phyloP scores from a whole-genome alignment of 1,284 basidiomycete species.

The Salmacisia buchloeana region DNA sequence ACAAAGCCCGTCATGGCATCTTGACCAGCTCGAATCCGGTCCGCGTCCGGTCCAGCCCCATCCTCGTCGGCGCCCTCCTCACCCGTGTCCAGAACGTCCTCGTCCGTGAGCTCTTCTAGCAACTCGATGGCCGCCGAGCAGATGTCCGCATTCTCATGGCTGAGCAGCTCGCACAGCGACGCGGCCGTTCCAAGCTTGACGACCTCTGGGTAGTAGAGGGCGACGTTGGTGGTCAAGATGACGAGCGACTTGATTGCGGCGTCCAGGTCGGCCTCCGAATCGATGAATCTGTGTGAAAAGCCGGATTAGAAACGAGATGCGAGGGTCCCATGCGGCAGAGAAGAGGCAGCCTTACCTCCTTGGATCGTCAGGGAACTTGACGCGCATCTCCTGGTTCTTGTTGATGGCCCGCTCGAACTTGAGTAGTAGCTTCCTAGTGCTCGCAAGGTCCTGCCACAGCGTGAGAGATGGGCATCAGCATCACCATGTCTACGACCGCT shows the following conservation, averaged over 20 bases:
- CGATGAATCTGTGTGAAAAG: slow-evolving; percentile 73
- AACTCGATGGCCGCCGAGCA: slow-evolving; percentile 34
- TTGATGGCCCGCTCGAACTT: slow-evolving; percentile 80
- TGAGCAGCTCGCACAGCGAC: slow-evolving; percentile 71
- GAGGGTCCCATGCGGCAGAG: background rate
- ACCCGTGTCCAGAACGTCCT: slow-evolving; percentile 77
- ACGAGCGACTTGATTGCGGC: slow-evolving; percentile 70
- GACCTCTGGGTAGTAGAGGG: slow-evolving; percentile 80
- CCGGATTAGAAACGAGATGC: background rate
- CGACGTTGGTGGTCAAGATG: slow-evolving; percentile 80
- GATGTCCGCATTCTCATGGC: slow-evolving; percentile 50
- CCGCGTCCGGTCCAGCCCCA: slow-evolving; percentile 56
- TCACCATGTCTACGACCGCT: no score
- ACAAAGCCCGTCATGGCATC: slow-evolving; percentile 15
- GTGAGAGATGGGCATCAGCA: no score
- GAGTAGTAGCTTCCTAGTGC: slow-evolving; percentile 68
- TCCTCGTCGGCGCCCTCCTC: slow-evolving; percentile 64
- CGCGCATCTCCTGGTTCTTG: slow-evolving; percentile 90
- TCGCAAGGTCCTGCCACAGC: slow-evolving; percentile 52
- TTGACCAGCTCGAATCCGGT: slow-evolving; percentile 54
- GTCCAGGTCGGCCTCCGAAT: slow-evolving; percentile 93
- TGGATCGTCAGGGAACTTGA: slow-evolving; percentile 46
- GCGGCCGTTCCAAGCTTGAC: slow-evolving; percentile 67
- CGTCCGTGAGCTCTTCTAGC: slow-evolving; percentile 89
- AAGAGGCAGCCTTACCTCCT: slow-evolving; percentile 26